Base-by-base conservation (phyloP, 805 yeast genomes). In the Wickerhamomyces ciferrii region DNA sequence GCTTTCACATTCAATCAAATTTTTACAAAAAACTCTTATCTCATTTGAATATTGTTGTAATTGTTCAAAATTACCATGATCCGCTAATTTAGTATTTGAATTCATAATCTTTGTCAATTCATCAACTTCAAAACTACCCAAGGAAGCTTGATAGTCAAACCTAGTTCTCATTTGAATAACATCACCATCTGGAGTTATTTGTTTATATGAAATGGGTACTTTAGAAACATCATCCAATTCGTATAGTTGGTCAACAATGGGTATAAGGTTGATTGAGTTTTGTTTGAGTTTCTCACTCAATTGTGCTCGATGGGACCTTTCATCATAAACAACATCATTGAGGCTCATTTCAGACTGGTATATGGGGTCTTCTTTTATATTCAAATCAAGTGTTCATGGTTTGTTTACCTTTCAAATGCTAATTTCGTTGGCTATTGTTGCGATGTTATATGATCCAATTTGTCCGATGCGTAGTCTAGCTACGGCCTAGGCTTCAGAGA, bases 1-100 rank as follows among this genome's bases (percentile, higher is more conserved):
- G 11, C 74, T 75, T 43, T 84, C 38, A 13, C 59, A 39, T 10
- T 43, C 24, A 1, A 44, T 44, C 31, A 67, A 46, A 3, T 48
- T 49, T 8, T 35, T 27, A 18, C 52, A 47, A 38, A 56, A 50
- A 0, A 40, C 42, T 17, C 47, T 45, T 4, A 54, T 27, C 2
- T 48, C 54, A 2, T 38, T 35, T 2, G 53, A 48, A 35, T 48
- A 45, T 27, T 50, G 49, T 11, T 49, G 44, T 1, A 49, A 42
- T 18, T 48, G 56, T 0, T 51, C 52, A 32, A 47, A 40, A 14
- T 44, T 34, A 14, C 38, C 40, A 14, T 45, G 48, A 9, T 44
- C 37, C 2, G 19, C 38, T 6, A 20, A 27, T 13, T 47, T 44
- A 10, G 21, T 17, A 18, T 27, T 21, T 9, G 14, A 31, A 14